phyloP scores from a whole-genome alignment of 306 rosid genomes.

The Hylodesmum podocarpum region DNA sequence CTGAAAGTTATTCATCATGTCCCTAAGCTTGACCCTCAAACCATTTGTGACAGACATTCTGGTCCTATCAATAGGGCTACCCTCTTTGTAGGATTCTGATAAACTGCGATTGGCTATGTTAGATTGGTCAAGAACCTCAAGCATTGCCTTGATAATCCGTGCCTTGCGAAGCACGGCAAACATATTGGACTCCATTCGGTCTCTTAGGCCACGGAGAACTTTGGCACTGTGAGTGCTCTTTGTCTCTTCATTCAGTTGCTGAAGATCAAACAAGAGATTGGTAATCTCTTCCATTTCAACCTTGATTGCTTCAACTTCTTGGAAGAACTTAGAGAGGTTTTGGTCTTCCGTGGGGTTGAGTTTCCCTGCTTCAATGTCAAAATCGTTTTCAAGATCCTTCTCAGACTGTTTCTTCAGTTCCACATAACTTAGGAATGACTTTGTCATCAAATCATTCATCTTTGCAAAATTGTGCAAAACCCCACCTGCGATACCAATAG shows the following conservation, averaged over 20 bases:
- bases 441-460: conserved; percentile 95
- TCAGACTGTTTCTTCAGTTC: conserved; percentile 76
- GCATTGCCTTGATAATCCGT: conserved; percentile 53
- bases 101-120: conserved; percentile 53
- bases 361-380: conserved; percentile 64
- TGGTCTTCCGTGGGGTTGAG: conserved; percentile 64
- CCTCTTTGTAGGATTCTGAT: conserved; percentile 55
- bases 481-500: conserved; percentile 39
- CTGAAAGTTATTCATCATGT: conserved; percentile 75
- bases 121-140: conserved; percentile 68
- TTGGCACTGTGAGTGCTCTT: conserved; percentile 83
- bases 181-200: conserved; percentile 77
- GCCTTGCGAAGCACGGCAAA: conserved; percentile 77
- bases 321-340: conserved; percentile 73
- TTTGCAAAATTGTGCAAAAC: conserved; percentile 43
- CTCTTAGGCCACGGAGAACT: conserved; percentile 80
- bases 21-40: conserved; percentile 76
- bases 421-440: conserved; percentile 87
- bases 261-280: conserved; percentile 87
- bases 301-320: conserved; percentile 64
- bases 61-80: conserved; percentile 66
- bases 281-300: conserved; percentile 85
- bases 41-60: conserved; percentile 71
- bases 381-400: conserved; percentile 56
- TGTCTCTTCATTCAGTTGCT: conserved; percentile 68